Conservation (phyloP, 2,329 filamentous ascomycete genomes). For the Leptodontidium sp. region DNA sequence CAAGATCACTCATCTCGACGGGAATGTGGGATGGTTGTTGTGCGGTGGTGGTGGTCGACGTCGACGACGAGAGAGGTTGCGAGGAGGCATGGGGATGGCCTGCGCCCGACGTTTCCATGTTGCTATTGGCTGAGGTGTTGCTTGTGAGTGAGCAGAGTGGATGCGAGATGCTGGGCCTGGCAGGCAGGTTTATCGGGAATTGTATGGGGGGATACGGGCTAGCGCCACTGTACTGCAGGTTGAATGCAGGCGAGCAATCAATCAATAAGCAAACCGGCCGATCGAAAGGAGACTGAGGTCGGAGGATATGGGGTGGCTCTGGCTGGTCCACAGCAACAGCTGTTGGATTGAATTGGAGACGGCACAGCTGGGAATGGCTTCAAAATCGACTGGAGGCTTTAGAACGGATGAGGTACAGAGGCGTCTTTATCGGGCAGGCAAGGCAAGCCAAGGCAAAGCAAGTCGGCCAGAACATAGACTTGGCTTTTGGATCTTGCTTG, state of each 20-base stretch:
- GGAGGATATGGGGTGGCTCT: neutral
- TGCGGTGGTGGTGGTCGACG: constrained; percentile 30
- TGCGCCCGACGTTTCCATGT: constrained; percentile 29
- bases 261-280: constrained; percentile 10
- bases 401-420: neutral
- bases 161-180: constrained; percentile 19
- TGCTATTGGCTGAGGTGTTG: constrained; percentile 36
- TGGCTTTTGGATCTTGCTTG: constrained; percentile 1
- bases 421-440: neutral
- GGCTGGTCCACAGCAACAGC: neutral
- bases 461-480: neutral
- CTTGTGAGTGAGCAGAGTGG: constrained; percentile 14
- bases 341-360: neutral
- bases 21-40: constrained; percentile 27
- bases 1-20: constrained; percentile 42
- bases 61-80: constrained; percentile 25
- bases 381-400: neutral
- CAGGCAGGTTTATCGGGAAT: constrained; percentile 19
- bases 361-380: neutral
- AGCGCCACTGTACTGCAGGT: constrained; percentile 19
- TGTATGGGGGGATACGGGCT: constrained; percentile 13
- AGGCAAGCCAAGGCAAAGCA: neutral
- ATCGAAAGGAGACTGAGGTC: neutral
- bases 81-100: constrained; percentile 27
- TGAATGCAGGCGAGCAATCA: constrained; percentile 14